Evolutionary conservation across 306 rosid species (phyloP).

Genomic region (Medicago ruthenica): DNA sequence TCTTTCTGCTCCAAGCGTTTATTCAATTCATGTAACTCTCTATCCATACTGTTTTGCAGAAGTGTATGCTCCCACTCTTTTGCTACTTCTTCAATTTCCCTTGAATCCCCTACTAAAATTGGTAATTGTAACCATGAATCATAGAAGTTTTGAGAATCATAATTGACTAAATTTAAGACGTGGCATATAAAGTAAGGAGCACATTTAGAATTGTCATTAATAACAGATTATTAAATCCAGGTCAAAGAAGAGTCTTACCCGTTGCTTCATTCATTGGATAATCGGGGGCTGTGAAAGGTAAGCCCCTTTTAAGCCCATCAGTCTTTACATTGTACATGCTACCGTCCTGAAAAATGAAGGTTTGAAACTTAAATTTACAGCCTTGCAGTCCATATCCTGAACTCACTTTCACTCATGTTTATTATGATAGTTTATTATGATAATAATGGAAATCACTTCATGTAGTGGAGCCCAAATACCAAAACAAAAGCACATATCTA

Average conservation of each 20-base stretch:
- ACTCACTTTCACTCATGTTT: slow-evolving; percentile 6
- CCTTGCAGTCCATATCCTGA: not conserved
- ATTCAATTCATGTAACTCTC: slow-evolving; percentile 85
- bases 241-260: slow-evolving; percentile 57
- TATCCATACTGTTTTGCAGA: slow-evolving; percentile 88
- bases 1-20: slow-evolving; percentile 94
- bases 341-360: slow-evolving; percentile 69
- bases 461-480: slow-evolving; percentile 20
- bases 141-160: slow-evolving; percentile 36
- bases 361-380: slow-evolving; percentile 18
- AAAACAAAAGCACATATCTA: slow-evolving; percentile 31
- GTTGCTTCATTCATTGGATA: slow-evolving; percentile 78
- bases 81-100: slow-evolving; percentile 88
- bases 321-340: slow-evolving; percentile 59
- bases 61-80: slow-evolving; percentile 98
- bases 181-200: slow-evolving; percentile 22
- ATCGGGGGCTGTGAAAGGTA: slow-evolving; percentile 74
- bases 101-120: slow-evolving; percentile 69
- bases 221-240: slow-evolving; percentile 29
- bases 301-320: slow-evolving; percentile 84
- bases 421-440: not conserved
- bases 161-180: slow-evolving; percentile 31
- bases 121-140: slow-evolving; percentile 37
- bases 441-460: slow-evolving; percentile 13
- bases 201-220: slow-evolving; percentile 14